Conservation (phyloP, 768 basidiomycete genomes). For the Podaxis sp. region DNA sequence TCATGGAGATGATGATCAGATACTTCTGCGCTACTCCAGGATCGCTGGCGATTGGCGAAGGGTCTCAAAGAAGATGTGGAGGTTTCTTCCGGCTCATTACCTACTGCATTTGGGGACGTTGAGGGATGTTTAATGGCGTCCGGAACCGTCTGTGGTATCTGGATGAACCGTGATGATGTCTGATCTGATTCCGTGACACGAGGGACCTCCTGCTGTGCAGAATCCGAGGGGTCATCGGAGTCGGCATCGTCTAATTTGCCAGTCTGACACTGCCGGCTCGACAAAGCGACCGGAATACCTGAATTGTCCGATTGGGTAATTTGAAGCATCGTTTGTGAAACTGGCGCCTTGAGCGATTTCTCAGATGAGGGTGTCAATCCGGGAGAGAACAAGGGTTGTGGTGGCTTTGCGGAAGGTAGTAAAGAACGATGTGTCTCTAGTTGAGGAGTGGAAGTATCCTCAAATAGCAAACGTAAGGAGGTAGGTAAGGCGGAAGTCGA, state of each 20-base stretch:
- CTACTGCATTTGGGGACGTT: neutral
- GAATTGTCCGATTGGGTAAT: neutral
- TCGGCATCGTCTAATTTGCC: neutral
- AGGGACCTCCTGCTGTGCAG: neutral
- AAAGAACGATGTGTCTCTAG: slow-evolving; percentile 41
- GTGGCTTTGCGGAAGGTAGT: slow-evolving; percentile 16
- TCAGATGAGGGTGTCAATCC: slow-evolving; percentile 1
- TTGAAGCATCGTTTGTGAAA: neutral
- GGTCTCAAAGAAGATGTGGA: neutral
- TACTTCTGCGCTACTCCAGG: slow-evolving; percentile 12
- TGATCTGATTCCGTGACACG: neutral
- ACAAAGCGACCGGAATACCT: neutral
- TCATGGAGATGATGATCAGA: slow-evolving; percentile 21
- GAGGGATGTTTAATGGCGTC: neutral
- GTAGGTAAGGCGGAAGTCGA: slow-evolving; percentile 56
- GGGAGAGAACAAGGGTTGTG: neutral
- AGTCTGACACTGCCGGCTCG: neutral
- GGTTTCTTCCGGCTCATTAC: neutral
- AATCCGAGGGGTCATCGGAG: neutral
- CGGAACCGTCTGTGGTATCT: neutral
- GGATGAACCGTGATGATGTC: neutral
- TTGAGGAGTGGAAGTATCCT: slow-evolving; percentile 37
- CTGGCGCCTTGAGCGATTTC: slow-evolving; percentile 1
- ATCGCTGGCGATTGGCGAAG: slow-evolving; percentile 13
- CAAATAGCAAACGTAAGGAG: slow-evolving; percentile 77